These are phyloP conservation scores for Daldinia sp. DNA, from an alignment of 2,329 filamentous ascomycete species.

Conservation along the genomic window DNA sequence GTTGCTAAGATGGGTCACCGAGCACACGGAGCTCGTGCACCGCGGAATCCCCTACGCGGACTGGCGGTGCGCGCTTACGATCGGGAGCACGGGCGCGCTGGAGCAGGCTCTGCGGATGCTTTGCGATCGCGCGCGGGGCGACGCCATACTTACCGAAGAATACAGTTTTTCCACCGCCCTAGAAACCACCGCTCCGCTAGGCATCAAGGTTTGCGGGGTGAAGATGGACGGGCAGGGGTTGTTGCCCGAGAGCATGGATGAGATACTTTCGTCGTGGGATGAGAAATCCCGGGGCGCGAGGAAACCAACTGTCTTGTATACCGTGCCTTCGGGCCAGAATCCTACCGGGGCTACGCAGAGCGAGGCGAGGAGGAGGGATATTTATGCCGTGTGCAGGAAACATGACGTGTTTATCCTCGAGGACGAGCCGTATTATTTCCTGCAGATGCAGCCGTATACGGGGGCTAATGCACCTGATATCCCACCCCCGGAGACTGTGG, in stretches of 20 bases:
- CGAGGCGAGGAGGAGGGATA: slow-evolving; percentile 68
- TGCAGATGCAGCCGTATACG: slow-evolving; percentile 84
- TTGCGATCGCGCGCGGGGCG: slow-evolving; percentile 71
- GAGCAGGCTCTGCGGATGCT: slow-evolving; percentile 88
- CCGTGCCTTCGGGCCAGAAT: slow-evolving; percentile 82
- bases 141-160: slow-evolving; percentile 85
- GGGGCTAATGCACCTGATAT: slow-evolving; percentile 52
- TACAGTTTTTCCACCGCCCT: slow-evolving; percentile 85
- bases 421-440: slow-evolving; percentile 94
- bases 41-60: slow-evolving; percentile 82
- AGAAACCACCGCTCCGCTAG: slow-evolving; percentile 64
- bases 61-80: slow-evolving; percentile 84
- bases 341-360: slow-evolving; percentile 87
- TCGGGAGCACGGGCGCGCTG: slow-evolving; percentile 85
- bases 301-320: slow-evolving; percentile 66
- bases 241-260: slow-evolving; percentile 60
- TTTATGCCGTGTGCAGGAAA: slow-evolving; percentile 82
- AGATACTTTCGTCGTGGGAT: slow-evolving; percentile 61
- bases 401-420: slow-evolving; percentile 89
- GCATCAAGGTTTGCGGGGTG: slow-evolving; percentile 60
- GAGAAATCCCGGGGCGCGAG: slow-evolving; percentile 50
- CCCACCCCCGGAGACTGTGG: slow-evolving; percentile 65
- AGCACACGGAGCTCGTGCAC: slow-evolving; percentile 93
- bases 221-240: slow-evolving; percentile 63
- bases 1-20: slow-evolving; percentile 87